These are phyloP conservation scores for Scedosporium boydii DNA, from an alignment of 2,329 filamentous ascomycete genomes.

Conservation along the genomic window DNA sequence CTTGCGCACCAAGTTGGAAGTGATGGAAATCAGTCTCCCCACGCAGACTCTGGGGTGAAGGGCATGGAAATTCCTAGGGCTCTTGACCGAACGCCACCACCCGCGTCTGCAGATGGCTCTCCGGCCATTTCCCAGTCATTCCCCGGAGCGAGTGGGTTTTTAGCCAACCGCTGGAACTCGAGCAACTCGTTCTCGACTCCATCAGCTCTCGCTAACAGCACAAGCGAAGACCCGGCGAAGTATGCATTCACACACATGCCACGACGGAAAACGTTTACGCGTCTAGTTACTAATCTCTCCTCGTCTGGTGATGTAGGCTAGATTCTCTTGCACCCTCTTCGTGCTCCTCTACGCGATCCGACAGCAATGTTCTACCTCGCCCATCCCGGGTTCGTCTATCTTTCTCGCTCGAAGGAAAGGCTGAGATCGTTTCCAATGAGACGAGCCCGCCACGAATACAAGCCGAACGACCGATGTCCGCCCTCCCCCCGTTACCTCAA, in stretches of 20 bases:
- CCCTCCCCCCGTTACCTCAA: conserved; percentile 35
- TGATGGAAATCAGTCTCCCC: conserved; percentile 1
- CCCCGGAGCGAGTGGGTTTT: conserved; percentile 36
- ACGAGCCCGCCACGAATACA: conserved; percentile 56
- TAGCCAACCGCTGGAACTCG: conserved; percentile 48
- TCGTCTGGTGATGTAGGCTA: conserved; percentile 19
- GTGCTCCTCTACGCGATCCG: conserved; percentile 31
- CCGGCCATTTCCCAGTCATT: conserved; percentile 28
- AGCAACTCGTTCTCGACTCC: conserved; percentile 42
- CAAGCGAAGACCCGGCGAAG: not conserved
- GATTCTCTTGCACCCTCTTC: conserved; percentile 34
- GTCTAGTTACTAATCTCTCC: conserved; percentile 7
- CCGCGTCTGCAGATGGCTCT: conserved; percentile 3
- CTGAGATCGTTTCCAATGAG: conserved; percentile 68
- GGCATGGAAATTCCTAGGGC: not conserved
- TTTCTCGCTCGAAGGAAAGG: conserved; percentile 80
- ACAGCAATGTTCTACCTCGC: conserved; percentile 12
- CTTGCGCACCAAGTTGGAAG: not conserved
- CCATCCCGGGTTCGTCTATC: conserved; percentile 47
- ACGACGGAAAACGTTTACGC: not conserved
- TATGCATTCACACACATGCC: not conserved
- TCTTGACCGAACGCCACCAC: not conserved
- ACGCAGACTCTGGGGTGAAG: not conserved
- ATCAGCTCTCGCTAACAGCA: conserved; percentile 25
- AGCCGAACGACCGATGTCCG: conserved; percentile 37